A percentile compares a stretch with the other conserved stretches of the same genome.
These are phyloP conservation scores for Stellera chamaejasme DNA, from an alignment of 345 rosid species.

Conservation along the genomic window DNA sequence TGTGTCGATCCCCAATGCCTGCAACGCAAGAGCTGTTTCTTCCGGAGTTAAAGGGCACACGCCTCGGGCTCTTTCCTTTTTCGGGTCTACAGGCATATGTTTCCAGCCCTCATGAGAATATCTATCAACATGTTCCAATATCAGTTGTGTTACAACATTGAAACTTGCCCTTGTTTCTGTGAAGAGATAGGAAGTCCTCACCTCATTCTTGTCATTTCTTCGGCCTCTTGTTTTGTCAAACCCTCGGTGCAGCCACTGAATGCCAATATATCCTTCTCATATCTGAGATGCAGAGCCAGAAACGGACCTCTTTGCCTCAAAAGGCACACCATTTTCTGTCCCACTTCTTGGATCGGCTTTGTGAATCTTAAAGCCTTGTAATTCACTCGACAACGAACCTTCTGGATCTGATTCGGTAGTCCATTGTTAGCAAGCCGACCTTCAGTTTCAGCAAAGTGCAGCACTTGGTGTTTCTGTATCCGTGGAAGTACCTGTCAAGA, in stretches of 20 bases:
- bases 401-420: slow-evolving; percentile 65
- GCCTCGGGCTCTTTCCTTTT: slow-evolving; percentile 62
- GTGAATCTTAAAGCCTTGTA: slow-evolving; percentile 73
- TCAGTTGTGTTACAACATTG: neutral
- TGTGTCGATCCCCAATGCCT: slow-evolving; percentile 59
- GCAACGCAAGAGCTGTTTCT: slow-evolving; percentile 67
- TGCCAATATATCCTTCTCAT: slow-evolving; percentile 91
- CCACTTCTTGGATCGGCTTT: slow-evolving; percentile 64
- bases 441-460: slow-evolving; percentile 68
- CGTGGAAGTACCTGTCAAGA: slow-evolving; percentile 74
- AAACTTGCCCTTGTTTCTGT: slow-evolving; percentile 3
- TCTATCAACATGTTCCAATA: slow-evolving; percentile 18
- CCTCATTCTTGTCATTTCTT: slow-evolving; percentile 70
- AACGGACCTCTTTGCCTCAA: slow-evolving; percentile 65
- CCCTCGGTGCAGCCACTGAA: slow-evolving; percentile 87
- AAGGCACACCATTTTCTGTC: slow-evolving; percentile 48
- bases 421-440: slow-evolving; percentile 81
- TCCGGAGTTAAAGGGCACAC: slow-evolving; percentile 92
- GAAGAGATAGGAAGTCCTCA: slow-evolving; percentile 1
- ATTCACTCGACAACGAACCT: slow-evolving; percentile 80
- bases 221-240: slow-evolving; percentile 62
- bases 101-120: slow-evolving; percentile 89
- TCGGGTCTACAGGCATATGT: slow-evolving; percentile 64
- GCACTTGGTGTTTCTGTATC: slow-evolving; percentile 54
- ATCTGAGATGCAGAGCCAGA: slow-evolving; percentile 75